A percentile compares a stretch with the other conserved stretches of the same genome.
Conservation (phyloP, 2,329 filamentous ascomycete genomes). For the Huntiella bhutanensis region DNA sequence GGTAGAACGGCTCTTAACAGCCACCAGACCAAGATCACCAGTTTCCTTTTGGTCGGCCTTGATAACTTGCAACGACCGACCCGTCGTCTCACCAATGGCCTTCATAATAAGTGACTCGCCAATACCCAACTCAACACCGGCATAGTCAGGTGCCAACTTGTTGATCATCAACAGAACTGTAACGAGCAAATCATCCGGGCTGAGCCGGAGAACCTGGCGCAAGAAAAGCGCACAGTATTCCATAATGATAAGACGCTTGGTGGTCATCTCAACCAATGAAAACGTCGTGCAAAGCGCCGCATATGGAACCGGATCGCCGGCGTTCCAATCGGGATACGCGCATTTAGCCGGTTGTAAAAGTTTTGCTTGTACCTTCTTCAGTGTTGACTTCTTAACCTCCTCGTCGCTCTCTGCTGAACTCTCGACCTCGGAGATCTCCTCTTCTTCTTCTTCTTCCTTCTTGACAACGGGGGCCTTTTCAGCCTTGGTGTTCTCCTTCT, state of each 20-base stretch:
- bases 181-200: constrained; percentile 68
- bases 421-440: constrained; percentile 23
- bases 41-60: constrained; percentile 94
- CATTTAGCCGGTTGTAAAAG: constrained; percentile 52
- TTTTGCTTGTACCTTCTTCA: constrained; percentile 62
- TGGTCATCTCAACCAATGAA: constrained; percentile 84
- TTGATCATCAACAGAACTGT: constrained; percentile 94
- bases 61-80: constrained; percentile 71
- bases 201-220: constrained; percentile 81
- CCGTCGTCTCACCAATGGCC: constrained; percentile 85
- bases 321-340: constrained; percentile 88
- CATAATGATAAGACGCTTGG: constrained; percentile 72
- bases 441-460: constrained; percentile 25
- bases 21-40: constrained; percentile 83
- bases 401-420: constrained; percentile 28
- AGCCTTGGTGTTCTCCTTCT: constrained; percentile 11
- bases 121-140: constrained; percentile 93
- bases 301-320: constrained; percentile 77
- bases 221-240: constrained; percentile 82
- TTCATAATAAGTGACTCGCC: constrained; percentile 98
- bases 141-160: constrained; percentile 90
- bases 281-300: constrained; percentile 89
- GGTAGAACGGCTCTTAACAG: constrained; percentile 84
- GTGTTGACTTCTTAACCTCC: constrained; percentile 54
- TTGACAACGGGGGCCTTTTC: constrained; percentile 24